Evolutionary conservation across 1,284 basidiomycete species (phyloP), one percentile per base, ranked within the genome.

Genomic region (Anthracocystis setariae): DNA sequence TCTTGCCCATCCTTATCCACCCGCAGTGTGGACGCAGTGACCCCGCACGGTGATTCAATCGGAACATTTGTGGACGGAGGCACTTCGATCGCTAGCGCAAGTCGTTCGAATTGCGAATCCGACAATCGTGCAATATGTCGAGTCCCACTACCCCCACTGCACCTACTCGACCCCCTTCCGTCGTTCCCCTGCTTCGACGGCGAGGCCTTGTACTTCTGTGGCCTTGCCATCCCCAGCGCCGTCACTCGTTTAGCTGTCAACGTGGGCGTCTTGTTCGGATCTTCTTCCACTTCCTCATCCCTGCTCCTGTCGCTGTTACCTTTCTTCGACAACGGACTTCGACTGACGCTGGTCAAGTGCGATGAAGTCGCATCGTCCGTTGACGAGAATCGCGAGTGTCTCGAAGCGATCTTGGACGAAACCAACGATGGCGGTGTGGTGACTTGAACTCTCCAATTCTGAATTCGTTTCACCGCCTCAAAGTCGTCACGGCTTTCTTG

Each of bases 271-370:
- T 32, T 52, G 1, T 55, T 24, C n/a, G 42, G 17, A 38, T 56
- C 57, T 10, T 12, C 13, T 4, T 45, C 33, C 8, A 18, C 40
- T 13, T 15, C 51, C 17, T 52, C 39, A 12, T 3, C n/a, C 13
- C 23, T 37, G 21, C n/a, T 25, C 24, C 47, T 59, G 5, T 25
- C 9, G 9, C 13, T 42, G 10, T 42, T 60, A 2, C 38, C 49
- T 45, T 47, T 60, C 27, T 47, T 60, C 27, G 62, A 60, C 18
- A 58, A 20, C 21, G 61, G 67, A 37, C 62, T 70, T 9, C 68
- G 43, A 27, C 62, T 65, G 25, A 66, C 44, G 15, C 56, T 61
- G n/a, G 68, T 71, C 43, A 71, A 38, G 21, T 65, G 40, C 10
- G 53, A 50, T 5, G 48, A 48, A 3, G 46, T 35, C 5, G 29